Base-by-base conservation (phyloP, 257 asterid genomes). In the Nicotiana attenuata region DNA sequence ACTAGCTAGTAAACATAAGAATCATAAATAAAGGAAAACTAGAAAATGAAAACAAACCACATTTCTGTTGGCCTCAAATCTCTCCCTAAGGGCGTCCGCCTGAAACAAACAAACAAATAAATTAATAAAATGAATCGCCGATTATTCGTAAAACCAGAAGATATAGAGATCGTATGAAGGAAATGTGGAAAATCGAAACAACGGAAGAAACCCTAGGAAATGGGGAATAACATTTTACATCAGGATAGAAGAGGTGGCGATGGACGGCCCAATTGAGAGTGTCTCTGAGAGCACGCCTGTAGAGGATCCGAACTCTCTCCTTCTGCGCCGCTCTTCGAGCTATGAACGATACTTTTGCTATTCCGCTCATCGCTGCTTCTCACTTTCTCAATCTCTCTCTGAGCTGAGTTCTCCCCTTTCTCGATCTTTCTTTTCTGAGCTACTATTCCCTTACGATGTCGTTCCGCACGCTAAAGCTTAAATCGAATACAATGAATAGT, bases 231-330 rank as follows among this genome's bases (percentile, higher is more conserved):
- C 67, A 26, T 38, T 47, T 87, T 89, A 96, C 99, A 86, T 96
- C 98, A 41, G 89, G 77, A 84, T 94, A 96, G 83, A 96, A 96
- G 92, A 94, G 94, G 85, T 94, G 99, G 89, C 99, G 98, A 90
- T 96, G 98, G 84, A 96, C 99, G 38, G 98, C 98, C 98, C 98
- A 96, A 85, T 92, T 96, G 83, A 96, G 98, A 80, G 98, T 93
- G 84, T 96, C 98, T 90, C 91, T 93, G 87, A 96, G 98, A 19
- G 99, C 92, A 77, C 97, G 88, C 85, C 98, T 82, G 92, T 94
- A 96, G 81, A 96, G 97, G 91, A 91, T 93, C 90, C 97, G 85
- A 17, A 96, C 99, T 87, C 92, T 93, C 90, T 96, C 98, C 92
- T 89, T 96, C 94, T 94, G 99, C 57, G 95, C 91, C 5, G 97